Evolutionary conservation across 2,329 filamentous ascomycete species (phyloP).

Genomic region (Botrytis galanthina): DNA sequence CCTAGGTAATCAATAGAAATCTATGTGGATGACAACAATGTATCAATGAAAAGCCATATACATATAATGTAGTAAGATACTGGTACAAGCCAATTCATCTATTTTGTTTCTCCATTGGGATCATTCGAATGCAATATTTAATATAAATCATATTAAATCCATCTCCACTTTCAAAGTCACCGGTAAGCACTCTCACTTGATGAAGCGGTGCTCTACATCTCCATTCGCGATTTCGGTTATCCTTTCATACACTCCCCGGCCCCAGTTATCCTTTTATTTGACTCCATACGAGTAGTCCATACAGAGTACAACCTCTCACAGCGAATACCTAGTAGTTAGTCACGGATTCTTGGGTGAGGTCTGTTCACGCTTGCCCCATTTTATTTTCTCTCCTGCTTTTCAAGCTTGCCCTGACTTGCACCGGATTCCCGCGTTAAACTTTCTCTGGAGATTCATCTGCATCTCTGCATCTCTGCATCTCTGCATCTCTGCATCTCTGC

Average conservation of each 20-base stretch:
- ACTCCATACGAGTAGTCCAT: neutral
- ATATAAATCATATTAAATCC: neutral
- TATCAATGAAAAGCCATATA: neutral
- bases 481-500: too few species aligned
- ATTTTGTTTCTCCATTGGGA: neutral
- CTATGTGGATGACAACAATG: neutral
- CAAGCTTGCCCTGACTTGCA: neutral
- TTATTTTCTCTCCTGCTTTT: neutral
- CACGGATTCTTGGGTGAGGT: neutral
- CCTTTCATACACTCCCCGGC: neutral
- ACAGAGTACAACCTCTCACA: neutral
- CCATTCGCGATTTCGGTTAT: conserved; percentile 10
- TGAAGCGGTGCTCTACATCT: neutral
- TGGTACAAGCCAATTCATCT: neutral
- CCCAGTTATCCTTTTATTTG: neutral
- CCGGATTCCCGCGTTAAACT: neutral
- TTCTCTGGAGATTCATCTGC: neutral
- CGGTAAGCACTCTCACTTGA: conserved; percentile 2
- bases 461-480: too few species aligned
- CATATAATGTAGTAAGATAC: neutral
- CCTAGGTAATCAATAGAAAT: neutral
- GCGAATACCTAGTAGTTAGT: neutral
- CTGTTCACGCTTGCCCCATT: neutral
- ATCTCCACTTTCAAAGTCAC: neutral
- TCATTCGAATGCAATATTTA: neutral